Percentiles rank a stretch among this genome's conserved stretches.
phyloP scores from a whole-genome alignment of 768 basidiomycete genomes.

The Crepidotus variabilis region DNA sequence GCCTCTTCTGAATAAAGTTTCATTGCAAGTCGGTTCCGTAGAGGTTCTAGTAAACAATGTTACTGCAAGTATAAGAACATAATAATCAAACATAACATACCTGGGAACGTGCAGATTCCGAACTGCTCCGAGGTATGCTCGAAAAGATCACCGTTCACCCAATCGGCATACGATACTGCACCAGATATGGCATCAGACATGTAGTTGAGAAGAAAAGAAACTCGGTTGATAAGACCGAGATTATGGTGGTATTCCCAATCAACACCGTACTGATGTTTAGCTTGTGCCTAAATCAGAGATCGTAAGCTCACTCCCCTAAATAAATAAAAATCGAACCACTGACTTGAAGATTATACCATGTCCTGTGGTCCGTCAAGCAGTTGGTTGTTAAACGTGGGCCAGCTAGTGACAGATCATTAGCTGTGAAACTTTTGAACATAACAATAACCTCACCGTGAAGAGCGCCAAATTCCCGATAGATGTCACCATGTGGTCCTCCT shows the following conservation, averaged over 20 bases:
- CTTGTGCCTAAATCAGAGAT: constrained; percentile 9
- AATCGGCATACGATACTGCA: constrained; percentile 15
- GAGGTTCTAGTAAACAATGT: neutral
- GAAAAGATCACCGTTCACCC: constrained; percentile 22
- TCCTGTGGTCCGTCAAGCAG: constrained; percentile 20
- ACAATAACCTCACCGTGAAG: constrained; percentile 5
- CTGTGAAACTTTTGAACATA: neutral
- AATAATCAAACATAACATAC: constrained; percentile 6
- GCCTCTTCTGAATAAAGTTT: neutral
- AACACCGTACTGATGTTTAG: constrained; percentile 13
- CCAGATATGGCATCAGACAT: constrained; percentile 4
- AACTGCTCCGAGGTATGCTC: constrained; percentile 15
- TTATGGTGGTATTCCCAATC: constrained; percentile 19
- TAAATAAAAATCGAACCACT: neutral
- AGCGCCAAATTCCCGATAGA: constrained; percentile 17
- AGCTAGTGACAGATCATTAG: constrained; percentile 9
- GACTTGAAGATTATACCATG: constrained; percentile 19
- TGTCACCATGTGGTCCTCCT: constrained; percentile 22
- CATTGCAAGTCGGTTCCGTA: constrained; percentile 8
- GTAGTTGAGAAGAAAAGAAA: constrained; percentile 8
- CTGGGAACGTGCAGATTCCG: constrained; percentile 20
- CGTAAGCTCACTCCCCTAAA: neutral
- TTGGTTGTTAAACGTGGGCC: constrained; percentile 18
- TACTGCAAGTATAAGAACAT: neutral
- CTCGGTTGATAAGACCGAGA: constrained; percentile 17